Evolutionary conservation across 2,329 filamentous ascomycete species (phyloP), one percentile per base, ranked within the genome.

Genomic region (Tolypocladium cylindrosporum): DNA sequence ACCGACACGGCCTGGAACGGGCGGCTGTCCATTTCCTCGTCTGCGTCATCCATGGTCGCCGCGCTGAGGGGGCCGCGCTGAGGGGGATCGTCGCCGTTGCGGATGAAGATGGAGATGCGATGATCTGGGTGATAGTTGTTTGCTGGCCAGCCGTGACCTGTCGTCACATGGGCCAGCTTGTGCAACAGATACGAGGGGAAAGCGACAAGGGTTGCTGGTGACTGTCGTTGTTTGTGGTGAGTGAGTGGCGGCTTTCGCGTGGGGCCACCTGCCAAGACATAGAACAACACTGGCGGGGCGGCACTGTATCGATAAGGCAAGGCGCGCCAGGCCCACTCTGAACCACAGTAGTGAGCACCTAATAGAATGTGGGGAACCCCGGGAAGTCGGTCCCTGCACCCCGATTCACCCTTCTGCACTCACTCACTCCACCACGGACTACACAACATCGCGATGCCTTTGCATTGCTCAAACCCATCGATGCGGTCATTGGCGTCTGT

Each of bases 1-100:
- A 76, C 68, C 16, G 64, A 62, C 56, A 71, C 59, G 39, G 63
- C 65, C 57, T 64, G 60, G 57, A 67, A 67, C 42, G 53, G 50
- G 13, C 60, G 54, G 19, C 48, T 24, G 37, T 55, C 53, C 40
- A 27, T 14, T 19, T 54, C 50, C 31, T 39, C 31, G 51, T n/a
- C 56, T 39, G 48, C 51, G n/a, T 31, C 53, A 39, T 61, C 61
- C 62, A 64, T 64, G 56, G 55, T 57, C 55, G 58, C 54, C 41
- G 55, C 56, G 41, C 27, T 54, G 50, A 55, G 57, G 52, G 53
- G 41, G 55, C 9, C 41, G 41, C n/a, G 10, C 41, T 43, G 41
- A 54, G 31, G 51, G 51, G 42, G 21, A 2, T 24, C 43, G 56
- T 61, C 55, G 59, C 61, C 57, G 21, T 42, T 56, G 56, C 55